These are phyloP conservation scores for Porogramme epimiltina DNA, from an alignment of 1,284 basidiomycete genomes.

Conservation along the genomic window DNA sequence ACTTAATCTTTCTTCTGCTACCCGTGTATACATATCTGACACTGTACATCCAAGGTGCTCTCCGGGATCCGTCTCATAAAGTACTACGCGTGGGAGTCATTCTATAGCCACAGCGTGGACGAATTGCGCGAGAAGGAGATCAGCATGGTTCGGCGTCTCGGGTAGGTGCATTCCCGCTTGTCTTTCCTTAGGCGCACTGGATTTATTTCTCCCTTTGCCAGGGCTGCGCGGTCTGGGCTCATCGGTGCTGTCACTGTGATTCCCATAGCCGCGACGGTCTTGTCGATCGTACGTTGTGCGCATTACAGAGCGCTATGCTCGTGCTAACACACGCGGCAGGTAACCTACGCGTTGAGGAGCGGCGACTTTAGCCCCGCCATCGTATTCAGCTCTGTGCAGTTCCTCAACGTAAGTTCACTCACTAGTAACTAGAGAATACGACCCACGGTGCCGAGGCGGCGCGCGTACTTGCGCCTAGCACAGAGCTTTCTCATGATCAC, in stretches of 20 bases:
- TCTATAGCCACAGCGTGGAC: slow-evolving; percentile 59
- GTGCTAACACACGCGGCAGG: slow-evolving; percentile 35
- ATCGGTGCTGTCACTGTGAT: slow-evolving; percentile 62
- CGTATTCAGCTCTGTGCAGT: slow-evolving; percentile 77
- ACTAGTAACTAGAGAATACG: too few species aligned
- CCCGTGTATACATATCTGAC: too few species aligned
- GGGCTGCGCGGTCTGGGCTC: slow-evolving; percentile 47
- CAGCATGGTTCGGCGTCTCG: slow-evolving; percentile 45
- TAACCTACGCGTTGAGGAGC: slow-evolving; percentile 70
- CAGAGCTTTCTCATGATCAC: too few species aligned
- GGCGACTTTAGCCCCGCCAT: slow-evolving; percentile 67
- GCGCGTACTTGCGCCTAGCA: too few species aligned
- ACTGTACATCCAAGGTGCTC: slow-evolving; percentile 25
- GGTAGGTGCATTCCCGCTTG: slow-evolving; percentile 49
- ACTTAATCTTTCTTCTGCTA: slow-evolving; percentile 21
- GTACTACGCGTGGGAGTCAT: slow-evolving; percentile 62
- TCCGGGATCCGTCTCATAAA: slow-evolving; percentile 68
- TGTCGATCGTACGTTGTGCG: slow-evolving; percentile 62
- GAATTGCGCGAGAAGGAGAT: slow-evolving; percentile 56
- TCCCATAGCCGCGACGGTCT: slow-evolving; percentile 68
- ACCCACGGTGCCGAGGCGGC: too few species aligned
- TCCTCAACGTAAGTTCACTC: slow-evolving; percentile 71
- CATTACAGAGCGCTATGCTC: too few species aligned
- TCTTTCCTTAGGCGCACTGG: not conserved
- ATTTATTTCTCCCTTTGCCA: not conserved